Conservation (phyloP, 495 filamentous ascomycete species). For the Neurospora hispaniola region DNA sequence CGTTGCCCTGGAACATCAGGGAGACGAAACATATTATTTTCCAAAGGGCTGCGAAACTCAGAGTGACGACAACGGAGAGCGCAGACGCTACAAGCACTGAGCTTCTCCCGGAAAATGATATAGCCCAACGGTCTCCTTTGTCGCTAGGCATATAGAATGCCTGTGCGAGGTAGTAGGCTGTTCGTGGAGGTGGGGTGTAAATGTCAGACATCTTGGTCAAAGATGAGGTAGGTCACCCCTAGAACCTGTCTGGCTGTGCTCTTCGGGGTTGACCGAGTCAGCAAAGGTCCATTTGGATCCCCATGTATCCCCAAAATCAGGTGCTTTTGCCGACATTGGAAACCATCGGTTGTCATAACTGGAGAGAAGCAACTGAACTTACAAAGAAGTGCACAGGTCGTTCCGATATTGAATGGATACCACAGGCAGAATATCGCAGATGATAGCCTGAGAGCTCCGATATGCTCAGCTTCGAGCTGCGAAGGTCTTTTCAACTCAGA, state of each 20-base stretch:
- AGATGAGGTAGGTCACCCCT: background rate
- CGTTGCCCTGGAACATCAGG: background rate
- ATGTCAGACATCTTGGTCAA: background rate
- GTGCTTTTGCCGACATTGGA: background rate
- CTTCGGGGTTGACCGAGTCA: background rate
- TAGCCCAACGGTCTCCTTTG: background rate
- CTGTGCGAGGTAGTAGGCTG: background rate
- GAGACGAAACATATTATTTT: background rate
- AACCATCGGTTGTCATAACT: background rate
- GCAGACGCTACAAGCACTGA: background rate
- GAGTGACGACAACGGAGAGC: background rate
- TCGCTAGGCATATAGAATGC: slow-evolving; percentile 2
- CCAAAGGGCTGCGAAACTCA: background rate
- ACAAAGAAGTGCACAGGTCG: background rate
- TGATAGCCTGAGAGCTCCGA: background rate
- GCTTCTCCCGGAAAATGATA: background rate
- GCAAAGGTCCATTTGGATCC: background rate
- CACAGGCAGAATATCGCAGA: background rate
- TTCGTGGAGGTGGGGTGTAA: background rate
- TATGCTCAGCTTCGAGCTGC: background rate
- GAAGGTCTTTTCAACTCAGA: background rate
- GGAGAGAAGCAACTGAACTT: background rate
- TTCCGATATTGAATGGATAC: background rate
- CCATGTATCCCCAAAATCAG: too few relatives aligned
- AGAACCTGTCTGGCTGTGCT: background rate